phyloP scores from a whole-genome alignment of 306 rosid genomes.

The Spatholobus suberectus region DNA sequence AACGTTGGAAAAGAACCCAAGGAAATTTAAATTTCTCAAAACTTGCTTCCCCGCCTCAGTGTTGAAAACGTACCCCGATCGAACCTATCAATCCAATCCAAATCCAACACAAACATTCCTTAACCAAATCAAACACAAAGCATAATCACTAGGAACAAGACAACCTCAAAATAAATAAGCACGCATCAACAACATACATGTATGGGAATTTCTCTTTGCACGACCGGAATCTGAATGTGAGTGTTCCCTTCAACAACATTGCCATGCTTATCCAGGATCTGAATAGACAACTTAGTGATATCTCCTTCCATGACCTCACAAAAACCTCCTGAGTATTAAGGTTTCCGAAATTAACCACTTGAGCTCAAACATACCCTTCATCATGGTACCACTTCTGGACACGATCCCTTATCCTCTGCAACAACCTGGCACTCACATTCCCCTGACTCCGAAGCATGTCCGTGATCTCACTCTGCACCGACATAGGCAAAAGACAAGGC shows the following conservation, averaged over 20 bases:
- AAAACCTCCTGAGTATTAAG: constrained; percentile 72
- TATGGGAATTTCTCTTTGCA: constrained; percentile 71
- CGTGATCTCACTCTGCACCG: constrained; percentile 66
- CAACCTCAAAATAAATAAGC: too few species aligned
- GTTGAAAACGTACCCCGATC: constrained; percentile 66
- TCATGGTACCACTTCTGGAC: constrained; percentile 84
- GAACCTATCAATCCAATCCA: too few species aligned
- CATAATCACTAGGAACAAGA: too few species aligned
- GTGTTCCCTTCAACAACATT: constrained; percentile 83
- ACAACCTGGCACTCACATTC: constrained; percentile 65
- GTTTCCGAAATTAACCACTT: constrained; percentile 75
- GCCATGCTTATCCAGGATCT: constrained; percentile 79
- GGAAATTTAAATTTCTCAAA: constrained; percentile 72
- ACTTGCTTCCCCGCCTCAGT: constrained; percentile 91
- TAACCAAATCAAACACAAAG: too few species aligned
- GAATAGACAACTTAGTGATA: constrained; percentile 69
- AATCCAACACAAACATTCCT: too few species aligned
- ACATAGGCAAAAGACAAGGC: constrained; percentile 64
- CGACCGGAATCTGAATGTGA: constrained; percentile 69
- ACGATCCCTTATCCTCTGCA: constrained; percentile 76
- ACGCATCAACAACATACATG: too few species aligned
- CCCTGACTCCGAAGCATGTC: constrained; percentile 66
- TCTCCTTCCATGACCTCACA: constrained; percentile 91
- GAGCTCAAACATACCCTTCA: constrained; percentile 78
- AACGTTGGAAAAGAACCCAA: constrained; percentile 74